Evolutionary conservation across 805 yeast genomes (phyloP).

Genomic region (Candida glaebosa): DNA sequence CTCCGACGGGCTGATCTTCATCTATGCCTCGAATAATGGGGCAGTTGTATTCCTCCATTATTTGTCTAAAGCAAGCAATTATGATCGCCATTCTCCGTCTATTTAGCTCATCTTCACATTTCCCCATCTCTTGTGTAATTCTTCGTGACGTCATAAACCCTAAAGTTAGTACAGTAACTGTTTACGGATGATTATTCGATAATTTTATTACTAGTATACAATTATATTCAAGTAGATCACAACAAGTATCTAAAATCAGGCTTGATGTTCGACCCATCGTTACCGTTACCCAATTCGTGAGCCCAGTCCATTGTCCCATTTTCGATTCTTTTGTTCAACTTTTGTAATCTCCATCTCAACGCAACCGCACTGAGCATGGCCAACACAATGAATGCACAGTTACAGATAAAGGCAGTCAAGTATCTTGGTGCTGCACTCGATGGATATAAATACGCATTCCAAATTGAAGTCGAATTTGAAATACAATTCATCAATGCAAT

Average conservation of each 20-base stretch:
- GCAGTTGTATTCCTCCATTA: no score
- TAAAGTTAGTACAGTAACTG: no score
- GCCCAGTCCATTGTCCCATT: slow-evolving; percentile 50
- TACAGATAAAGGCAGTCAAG: slow-evolving; percentile 44
- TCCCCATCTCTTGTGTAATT: no score
- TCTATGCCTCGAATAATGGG: no score
- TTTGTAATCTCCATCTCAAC: slow-evolving; percentile 34
- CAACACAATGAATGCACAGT: slow-evolving; percentile 43
- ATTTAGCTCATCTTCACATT: no score
- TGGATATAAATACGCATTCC: slow-evolving; percentile 54
- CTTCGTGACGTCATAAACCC: neutral
- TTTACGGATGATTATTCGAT: neutral
- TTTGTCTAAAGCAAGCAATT: no score
- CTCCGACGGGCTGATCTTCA: no score
- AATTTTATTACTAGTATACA: neutral
- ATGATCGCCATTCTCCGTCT: no score
- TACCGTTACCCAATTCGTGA: slow-evolving; percentile 44
- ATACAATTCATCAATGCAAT: slow-evolving; percentile 55
- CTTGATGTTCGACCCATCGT: slow-evolving; percentile 38
- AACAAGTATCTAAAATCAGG: slow-evolving; percentile 43
- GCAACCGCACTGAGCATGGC: slow-evolving; percentile 38
- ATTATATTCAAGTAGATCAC: slow-evolving; percentile 10
- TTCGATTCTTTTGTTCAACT: slow-evolving; percentile 40
- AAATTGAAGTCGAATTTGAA: slow-evolving; percentile 53
- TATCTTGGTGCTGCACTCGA: slow-evolving; percentile 43